Evolutionary conservation across 441 rosid species (phyloP).

Genomic region (Isatis lusitanica): DNA sequence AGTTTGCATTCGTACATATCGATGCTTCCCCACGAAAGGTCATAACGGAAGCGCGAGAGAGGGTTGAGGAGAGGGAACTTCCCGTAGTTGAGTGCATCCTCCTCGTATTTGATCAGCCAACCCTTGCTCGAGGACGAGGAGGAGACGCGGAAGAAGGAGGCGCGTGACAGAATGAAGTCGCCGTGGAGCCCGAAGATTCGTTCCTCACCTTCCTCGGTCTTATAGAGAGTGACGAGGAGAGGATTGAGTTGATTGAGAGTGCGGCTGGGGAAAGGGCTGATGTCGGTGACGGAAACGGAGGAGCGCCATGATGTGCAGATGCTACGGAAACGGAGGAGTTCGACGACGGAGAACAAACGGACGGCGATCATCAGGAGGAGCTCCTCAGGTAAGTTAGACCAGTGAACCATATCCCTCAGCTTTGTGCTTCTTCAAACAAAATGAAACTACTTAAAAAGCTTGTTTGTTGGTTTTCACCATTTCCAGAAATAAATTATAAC

Average conservation of each 20-base stretch:
- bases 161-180: not conserved
- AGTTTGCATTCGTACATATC: slow-evolving; percentile 3
- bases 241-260: not conserved
- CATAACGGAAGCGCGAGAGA: slow-evolving; percentile 2
- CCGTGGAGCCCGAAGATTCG: not conserved
- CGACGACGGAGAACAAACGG: not conserved
- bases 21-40: not conserved
- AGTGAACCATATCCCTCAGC: not conserved
- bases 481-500: not conserved
- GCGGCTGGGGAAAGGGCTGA: not conserved
- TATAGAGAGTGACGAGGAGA: not conserved
- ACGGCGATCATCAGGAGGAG: not conserved
- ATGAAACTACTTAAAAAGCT: not conserved
- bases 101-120: slow-evolving; percentile 33
- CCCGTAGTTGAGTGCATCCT: not conserved
- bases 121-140: not conserved
- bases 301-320: slow-evolving; percentile 15
- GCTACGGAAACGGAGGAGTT: slow-evolving; percentile 12
- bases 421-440: not conserved
- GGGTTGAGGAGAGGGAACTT: slow-evolving; percentile 15
- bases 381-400: slow-evolving; percentile 2
- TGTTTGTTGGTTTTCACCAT: not conserved
- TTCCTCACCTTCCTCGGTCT: not conserved
- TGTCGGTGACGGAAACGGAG: slow-evolving; percentile 6
- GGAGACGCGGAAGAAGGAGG: not conserved